Evolutionary conservation across 305 asterid genomes (phyloP).

Genomic region (Striga hermonthica): DNA sequence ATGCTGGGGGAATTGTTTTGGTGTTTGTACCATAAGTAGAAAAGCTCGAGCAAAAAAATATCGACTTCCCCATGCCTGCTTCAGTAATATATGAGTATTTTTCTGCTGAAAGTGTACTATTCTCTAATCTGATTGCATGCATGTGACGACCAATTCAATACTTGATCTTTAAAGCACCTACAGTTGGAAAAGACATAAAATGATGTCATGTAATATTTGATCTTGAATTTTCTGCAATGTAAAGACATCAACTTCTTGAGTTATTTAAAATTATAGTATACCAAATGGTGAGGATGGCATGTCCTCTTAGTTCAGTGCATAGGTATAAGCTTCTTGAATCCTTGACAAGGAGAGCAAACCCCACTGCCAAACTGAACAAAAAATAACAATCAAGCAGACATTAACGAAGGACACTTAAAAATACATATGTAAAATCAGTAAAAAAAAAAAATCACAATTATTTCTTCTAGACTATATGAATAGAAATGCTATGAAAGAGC

Average conservation of each 20-base stretch:
- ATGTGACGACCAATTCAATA: constrained; percentile 5
- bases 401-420: neutral
- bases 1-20: no score
- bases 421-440: constrained; percentile 15
- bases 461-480: neutral
- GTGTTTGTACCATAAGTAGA: no score
- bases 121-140: constrained; percentile 8
- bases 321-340: constrained; percentile 25
- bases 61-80: constrained; percentile 10
- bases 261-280: constrained; percentile 12
- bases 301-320: constrained; percentile 14
- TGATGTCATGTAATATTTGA: constrained; percentile 5
- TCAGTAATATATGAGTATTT: constrained; percentile 10
- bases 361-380: constrained; percentile 12
- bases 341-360: constrained; percentile 23
- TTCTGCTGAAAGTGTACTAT: constrained; percentile 1
- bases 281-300: constrained; percentile 19
- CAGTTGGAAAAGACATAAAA: constrained; percentile 2
- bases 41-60: neutral
- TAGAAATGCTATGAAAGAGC: constrained; percentile 16
- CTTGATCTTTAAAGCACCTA: constrained; percentile 18
- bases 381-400: constrained; percentile 2
- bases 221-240: constrained; percentile 8
- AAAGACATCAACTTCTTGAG: neutral
- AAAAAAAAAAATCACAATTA: constrained; percentile 2